phyloP scores from a whole-genome alignment of 306 rosid species.

The Cyclanthera cordifolia region DNA sequence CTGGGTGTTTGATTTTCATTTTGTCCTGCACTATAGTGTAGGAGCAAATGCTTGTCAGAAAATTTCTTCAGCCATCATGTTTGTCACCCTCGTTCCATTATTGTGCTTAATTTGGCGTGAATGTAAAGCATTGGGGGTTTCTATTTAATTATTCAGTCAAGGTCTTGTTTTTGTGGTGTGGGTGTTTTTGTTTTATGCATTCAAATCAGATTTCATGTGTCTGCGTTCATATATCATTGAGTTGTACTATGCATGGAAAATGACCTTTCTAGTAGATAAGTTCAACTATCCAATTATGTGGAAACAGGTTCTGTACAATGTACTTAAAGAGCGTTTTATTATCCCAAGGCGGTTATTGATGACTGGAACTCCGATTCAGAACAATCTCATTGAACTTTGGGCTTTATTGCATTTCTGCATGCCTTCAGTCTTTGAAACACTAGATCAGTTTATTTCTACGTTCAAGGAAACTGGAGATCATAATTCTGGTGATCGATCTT shows the following conservation, averaged over 20 bases:
- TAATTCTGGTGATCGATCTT: slow-evolving; percentile 38
- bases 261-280: slow-evolving; percentile 4
- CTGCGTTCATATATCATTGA: not conserved
- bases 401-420: slow-evolving; percentile 78
- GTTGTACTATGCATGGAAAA: not conserved
- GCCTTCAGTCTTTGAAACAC: slow-evolving; percentile 79
- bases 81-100: no score
- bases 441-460: slow-evolving; percentile 60
- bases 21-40: no score
- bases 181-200: no score
- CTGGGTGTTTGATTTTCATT: no score
- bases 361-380: slow-evolving; percentile 96
- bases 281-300: slow-evolving; percentile 1
- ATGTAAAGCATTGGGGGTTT: no score
- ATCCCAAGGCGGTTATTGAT: slow-evolving; percentile 82
- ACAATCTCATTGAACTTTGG: slow-evolving; percentile 85
- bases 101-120: no score
- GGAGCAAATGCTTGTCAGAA: no score
- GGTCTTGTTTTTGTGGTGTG: no score
- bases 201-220: not conserved
- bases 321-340: slow-evolving; percentile 61
- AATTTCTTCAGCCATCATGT: not conserved
- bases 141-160: no score
- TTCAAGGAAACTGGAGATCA: slow-evolving; percentile 65
- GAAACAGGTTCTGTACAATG: slow-evolving; percentile 65